Evolutionary conservation across 2,329 filamentous ascomycete species (phyloP), one percentile per base, ranked within the genome.

Genomic region (Cladosporium sp.): DNA sequence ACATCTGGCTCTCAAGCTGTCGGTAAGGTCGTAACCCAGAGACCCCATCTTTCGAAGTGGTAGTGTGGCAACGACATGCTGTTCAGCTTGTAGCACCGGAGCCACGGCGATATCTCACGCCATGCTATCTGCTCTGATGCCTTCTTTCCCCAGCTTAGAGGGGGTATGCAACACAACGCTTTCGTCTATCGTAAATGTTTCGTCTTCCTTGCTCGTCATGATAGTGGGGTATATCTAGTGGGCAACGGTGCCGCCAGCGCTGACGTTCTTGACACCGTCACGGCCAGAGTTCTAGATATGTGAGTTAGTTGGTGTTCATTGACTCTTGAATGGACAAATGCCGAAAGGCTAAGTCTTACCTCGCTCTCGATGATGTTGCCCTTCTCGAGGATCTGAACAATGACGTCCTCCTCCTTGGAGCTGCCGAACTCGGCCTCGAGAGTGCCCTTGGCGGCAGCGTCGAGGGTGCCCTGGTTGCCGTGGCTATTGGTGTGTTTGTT

Each of bases 391-490:
- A 99, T 97, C 80, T 88, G 82, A 80, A 87, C 87, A 75, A 98
- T 89, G 66, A 90, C 89, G 0, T 94, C 91, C 8, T 97, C 93
- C 28, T 92, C 89, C 64, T 88, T 84, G 72, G 84, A 80, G 16
- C 92, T 94, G 71, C 91, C 92, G 72, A 99, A 99, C 81, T 98
- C 93, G 71, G 88, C 90, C 75, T 95, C 89, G 5, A 99, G 84
- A 56, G 84, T 84, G 52, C 83, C 80, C 70, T 96, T 91, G 72
- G 91, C 90, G 10, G 93, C 93, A 11, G 82, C 80, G 75, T 97
- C 91, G 52, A 91, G 82, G 66, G 88, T 85, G 65, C 94, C 94
- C 78, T 97, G 92, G 53, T 86, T 87, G 70, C 94, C 94, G 78
- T 97, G 93, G 79, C 93, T 96, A 66, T 67, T 64, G 33, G 1